These are phyloP conservation scores for Caloboletus inedulis DNA, from an alignment of 1,284 basidiomycete species.

Conservation along the genomic window DNA sequence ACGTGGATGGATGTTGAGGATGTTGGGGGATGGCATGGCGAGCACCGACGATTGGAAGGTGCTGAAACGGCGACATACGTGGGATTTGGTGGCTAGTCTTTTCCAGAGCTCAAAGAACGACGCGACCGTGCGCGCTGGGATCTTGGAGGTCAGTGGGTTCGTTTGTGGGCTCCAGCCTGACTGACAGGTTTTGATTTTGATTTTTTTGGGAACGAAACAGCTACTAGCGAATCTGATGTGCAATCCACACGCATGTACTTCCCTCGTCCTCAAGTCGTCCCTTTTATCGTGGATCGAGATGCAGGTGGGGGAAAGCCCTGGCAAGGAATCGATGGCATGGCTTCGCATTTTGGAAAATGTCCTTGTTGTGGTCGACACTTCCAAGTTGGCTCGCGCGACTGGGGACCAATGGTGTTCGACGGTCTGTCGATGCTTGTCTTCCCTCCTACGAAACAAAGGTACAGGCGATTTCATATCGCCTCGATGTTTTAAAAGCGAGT, in stretches of 20 bases:
- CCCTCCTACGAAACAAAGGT: slow-evolving; percentile 38
- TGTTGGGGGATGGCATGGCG: slow-evolving; percentile 73
- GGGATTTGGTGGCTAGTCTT: slow-evolving; percentile 81
- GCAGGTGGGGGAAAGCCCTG: slow-evolving; percentile 45
- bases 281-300: slow-evolving; percentile 79
- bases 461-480: neutral
- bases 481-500: neutral
- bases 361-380: slow-evolving; percentile 34
- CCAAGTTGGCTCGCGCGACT: slow-evolving; percentile 50
- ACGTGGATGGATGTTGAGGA: slow-evolving; percentile 77
- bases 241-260: slow-evolving; percentile 61
- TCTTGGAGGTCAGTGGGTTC: slow-evolving; percentile 57
- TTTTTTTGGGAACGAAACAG: slow-evolving; percentile 34
- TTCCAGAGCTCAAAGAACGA: slow-evolving; percentile 67
- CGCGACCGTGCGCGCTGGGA: slow-evolving; percentile 47
- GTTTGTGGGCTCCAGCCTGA: neutral
- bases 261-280: slow-evolving; percentile 65
- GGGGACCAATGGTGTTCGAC: slow-evolving; percentile 54
- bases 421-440: slow-evolving; percentile 50
- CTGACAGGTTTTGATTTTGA: neutral
- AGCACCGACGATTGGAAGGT: slow-evolving; percentile 78
- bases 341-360: slow-evolving; percentile 70
- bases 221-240: slow-evolving; percentile 70
- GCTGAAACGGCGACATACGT: slow-evolving; percentile 78
- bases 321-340: slow-evolving; percentile 55